Percentiles rank a stretch among this genome's conserved stretches.
phyloP scores from a whole-genome alignment of 495 filamentous ascomycete genomes.

The Rhypophila decipiens region DNA sequence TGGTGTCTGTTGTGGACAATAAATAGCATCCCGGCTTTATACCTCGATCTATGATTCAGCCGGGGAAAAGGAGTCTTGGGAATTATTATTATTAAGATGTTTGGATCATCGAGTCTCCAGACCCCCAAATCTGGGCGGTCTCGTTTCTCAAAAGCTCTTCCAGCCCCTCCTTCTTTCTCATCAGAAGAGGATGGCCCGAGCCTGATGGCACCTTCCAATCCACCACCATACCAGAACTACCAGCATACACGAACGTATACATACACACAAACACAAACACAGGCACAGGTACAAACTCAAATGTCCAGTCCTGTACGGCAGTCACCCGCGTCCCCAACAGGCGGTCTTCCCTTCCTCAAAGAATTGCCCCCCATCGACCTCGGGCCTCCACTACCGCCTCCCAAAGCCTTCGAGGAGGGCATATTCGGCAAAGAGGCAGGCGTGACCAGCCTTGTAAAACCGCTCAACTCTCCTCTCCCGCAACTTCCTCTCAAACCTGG shows the following conservation, averaged over 20 bases:
- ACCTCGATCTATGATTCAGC: constrained; percentile 16
- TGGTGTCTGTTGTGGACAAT: too few species aligned
- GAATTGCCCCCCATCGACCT: constrained; percentile 8
- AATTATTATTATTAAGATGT: constrained; percentile 10
- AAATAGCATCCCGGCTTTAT: constrained; percentile 6
- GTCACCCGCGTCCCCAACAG: not conserved
- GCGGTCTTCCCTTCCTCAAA: constrained; percentile 5
- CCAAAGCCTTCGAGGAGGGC: constrained; percentile 10
- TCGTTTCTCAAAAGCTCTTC: constrained; percentile 31
- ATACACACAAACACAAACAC: not conserved
- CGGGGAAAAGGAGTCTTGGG: constrained; percentile 13
- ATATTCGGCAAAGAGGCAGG: not conserved
- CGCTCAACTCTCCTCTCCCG: constrained; percentile 23
- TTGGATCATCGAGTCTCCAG: constrained; percentile 21
- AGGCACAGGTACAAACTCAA: constrained; percentile 7
- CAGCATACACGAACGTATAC: not conserved
- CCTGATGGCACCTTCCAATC: not conserved
- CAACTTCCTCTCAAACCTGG: constrained; percentile 14
- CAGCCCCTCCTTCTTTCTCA: constrained; percentile 22
- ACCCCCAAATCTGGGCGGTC: constrained; percentile 26
- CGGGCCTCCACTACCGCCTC: constrained; percentile 17
- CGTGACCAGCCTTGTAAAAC: constrained; percentile 16
- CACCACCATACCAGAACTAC: not conserved
- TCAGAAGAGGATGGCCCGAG: constrained; percentile 4
- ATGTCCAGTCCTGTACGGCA: constrained; percentile 10